phyloP scores from a whole-genome alignment of 2,329 filamentous ascomycete species.

The Sporothrix pseudoabietina region DNA sequence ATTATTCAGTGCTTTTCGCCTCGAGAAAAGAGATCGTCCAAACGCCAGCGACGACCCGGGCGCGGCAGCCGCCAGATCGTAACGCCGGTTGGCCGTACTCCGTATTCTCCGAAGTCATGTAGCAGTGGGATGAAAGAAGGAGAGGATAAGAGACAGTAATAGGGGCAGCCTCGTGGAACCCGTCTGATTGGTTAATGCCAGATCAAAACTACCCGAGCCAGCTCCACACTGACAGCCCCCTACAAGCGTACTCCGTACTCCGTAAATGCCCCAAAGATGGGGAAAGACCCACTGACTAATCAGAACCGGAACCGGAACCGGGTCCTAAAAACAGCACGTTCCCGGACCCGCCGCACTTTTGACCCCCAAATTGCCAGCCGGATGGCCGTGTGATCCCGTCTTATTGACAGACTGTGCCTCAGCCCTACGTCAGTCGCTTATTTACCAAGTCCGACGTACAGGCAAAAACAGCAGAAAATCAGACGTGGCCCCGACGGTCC shows the following conservation, averaged over 20 bases:
- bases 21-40: background rate
- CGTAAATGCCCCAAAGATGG: too few relatives aligned
- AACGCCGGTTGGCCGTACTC: slow-evolving; percentile 6
- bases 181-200: background rate
- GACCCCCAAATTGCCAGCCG: background rate
- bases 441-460: background rate
- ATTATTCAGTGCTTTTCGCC: too few relatives aligned
- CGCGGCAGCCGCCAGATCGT: background rate
- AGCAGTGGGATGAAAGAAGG: background rate
- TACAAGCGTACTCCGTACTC: too few relatives aligned
- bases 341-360: slow-evolving; percentile 15
- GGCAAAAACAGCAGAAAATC: background rate
- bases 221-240: background rate
- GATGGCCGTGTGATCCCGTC: background rate
- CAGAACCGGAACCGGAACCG: slow-evolving; percentile 12
- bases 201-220: background rate
- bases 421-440: background rate
- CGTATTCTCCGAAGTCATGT: background rate
- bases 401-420: background rate
- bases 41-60: background rate
- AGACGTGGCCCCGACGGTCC: slow-evolving; percentile 3
- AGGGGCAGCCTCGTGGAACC: background rate
- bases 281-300: background rate
- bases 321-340: background rate
- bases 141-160: background rate